phyloP scores from a whole-genome alignment of 352 stramenopile genomes.

The Phytophthora crassamura region DNA sequence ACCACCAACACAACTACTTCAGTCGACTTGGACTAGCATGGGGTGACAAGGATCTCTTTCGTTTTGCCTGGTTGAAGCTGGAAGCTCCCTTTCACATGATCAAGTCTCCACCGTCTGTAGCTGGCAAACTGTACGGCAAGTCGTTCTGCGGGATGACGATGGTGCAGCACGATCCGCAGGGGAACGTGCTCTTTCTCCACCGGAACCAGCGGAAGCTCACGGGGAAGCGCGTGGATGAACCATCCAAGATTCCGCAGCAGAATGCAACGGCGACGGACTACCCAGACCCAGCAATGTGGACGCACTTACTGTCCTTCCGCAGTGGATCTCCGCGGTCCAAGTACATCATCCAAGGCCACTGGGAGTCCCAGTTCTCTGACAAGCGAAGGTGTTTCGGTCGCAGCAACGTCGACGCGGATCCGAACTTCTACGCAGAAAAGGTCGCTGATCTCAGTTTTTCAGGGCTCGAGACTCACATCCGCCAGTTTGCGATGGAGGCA shows the following conservation, averaged over 20 bases:
- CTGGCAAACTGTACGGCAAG: conserved; percentile 22
- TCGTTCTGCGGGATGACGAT: conserved; percentile 52
- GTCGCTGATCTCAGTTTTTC: conserved; percentile 11
- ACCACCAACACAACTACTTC: conserved; percentile 60
- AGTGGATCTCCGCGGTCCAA: conserved; percentile 32
- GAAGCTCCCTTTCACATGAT: conserved; percentile 44
- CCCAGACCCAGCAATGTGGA: conserved; percentile 55
- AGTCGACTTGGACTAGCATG: conserved; percentile 52
- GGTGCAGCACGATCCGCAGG: conserved; percentile 39
- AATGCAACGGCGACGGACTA: conserved; percentile 4
- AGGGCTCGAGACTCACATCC: conserved; percentile 8
- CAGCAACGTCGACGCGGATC: conserved; percentile 3
- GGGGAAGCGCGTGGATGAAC: neutral
- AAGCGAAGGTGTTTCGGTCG: conserved; percentile 58
- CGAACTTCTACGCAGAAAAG: conserved; percentile 1
- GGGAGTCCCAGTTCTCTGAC: conserved; percentile 29
- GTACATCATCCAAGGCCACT: conserved; percentile 53
- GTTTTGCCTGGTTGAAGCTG: conserved; percentile 46
- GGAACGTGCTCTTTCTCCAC: conserved; percentile 46
- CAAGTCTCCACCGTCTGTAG: conserved; percentile 28
- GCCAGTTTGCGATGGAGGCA: conserved; percentile 13
- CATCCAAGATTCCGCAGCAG: neutral
- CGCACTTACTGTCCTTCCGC: conserved; percentile 63
- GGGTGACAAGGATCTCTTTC: conserved; percentile 81
- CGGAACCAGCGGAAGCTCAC: conserved; percentile 44